Evolutionary conservation across 768 basidiomycete genomes (phyloP), one percentile per base, ranked within the genome.

Genomic region (Mycena floridula): DNA sequence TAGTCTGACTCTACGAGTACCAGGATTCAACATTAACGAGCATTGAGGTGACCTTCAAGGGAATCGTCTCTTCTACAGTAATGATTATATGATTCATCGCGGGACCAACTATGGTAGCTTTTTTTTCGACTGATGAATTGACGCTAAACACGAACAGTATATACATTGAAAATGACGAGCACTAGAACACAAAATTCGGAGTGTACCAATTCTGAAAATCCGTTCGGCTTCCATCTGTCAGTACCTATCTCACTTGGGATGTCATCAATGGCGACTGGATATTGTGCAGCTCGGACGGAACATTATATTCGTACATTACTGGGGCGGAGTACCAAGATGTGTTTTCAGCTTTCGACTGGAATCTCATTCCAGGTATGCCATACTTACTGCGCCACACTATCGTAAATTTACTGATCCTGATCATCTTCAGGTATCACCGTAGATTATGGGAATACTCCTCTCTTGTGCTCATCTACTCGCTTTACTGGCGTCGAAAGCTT

Each of bases 301-400:
- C 72, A 0, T 57, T 79, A 8, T 78, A 80, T 57, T 85, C 79
- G 0, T 84, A 85, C 59, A 53, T 81, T 20, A 61, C 62, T 40
- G 85, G 85, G 13, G 65, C 76, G 51, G 84, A 87, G 58, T 87
- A 86, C 55, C 79, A 83, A 54, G 82, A 85, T 52, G 85, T 86
- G 25, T 62, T 76, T 4, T 83, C 77, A 2, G 68, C 77, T 2
- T 84, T 82, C 83, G 82, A 88, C 59, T 88, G 85, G 85, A 79
- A 85, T 51, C 69, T 84, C 6, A 77, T 88, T 37, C 85, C 85
- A 5, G n/a, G n/a, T n/a, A n/a, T n/a, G n/a, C n/a, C n/a, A n/a
- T n/a, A n/a, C n/a, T n/a, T n/a, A n/a, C n/a, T n/a, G n/a, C n/a
- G n/a, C n/a, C n/a, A n/a, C n/a, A n/a, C n/a, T n/a, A n/a, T n/a